Base-by-base conservation (phyloP, 768 basidiomycete species). In the Boletus vinaceobasis region DNA sequence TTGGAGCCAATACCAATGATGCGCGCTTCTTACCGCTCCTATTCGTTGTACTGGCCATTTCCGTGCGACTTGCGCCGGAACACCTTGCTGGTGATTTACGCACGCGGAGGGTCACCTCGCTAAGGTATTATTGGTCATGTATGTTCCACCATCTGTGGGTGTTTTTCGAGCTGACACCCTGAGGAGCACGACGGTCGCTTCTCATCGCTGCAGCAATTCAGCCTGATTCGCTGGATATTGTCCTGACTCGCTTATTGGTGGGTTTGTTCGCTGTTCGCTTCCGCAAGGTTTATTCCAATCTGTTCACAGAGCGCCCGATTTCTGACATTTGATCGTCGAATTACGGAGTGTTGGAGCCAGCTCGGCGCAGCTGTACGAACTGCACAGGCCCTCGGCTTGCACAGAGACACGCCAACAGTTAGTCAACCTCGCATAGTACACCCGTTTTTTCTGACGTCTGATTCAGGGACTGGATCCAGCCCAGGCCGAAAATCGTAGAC, bases 81-180 rank as follows among this genome's bases (percentile, higher is more conserved):
- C 78, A 82, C 53, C 83, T 96, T 61, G 88, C 79, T 32, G 93
- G 92, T 1, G 90, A 93, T 69, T 82, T 87, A 53, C 81, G 85
- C 43, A 83, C 76, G 42, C 78, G 89, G 50, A 79, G 89, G 65
- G 75, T 93, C 27, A 92, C 88, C 8, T 93, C 92, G 36, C 74
- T 93, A 48, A 82, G 93, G 57, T 96, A 93, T 75, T 96, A 97
- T 66, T 98, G 94, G 94, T 91, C 88, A 51, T 95, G 93, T 95
- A 66, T 73, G 93, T 80, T 40, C 13, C 48, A 33, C 15, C 7
- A 27, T 51, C 35, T 33, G n/a, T 37, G 9, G 19, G 17, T 52
- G 7, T 38, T 42, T 62, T 51, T 58, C 56, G 10, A 48, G 36
- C 63, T 71, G 53, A 71, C 53, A 49, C 44, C 9, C 47, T 39